phyloP scores from a whole-genome alignment of 768 basidiomycete species.

The Amanita subjunquillea region DNA sequence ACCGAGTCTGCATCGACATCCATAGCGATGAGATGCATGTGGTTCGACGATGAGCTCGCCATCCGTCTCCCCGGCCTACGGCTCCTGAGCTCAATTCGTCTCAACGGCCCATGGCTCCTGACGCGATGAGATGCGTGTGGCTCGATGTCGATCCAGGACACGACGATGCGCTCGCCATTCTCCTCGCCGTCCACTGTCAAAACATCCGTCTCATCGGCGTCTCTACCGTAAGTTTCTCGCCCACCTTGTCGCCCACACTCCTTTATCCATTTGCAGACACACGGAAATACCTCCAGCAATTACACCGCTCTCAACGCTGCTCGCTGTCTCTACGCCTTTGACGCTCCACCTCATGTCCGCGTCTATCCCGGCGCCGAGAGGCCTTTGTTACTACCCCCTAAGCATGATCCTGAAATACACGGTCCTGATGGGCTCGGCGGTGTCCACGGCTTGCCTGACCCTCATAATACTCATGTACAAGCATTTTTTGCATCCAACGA shows the following conservation, averaged over 20 bases:
- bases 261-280: conserved; percentile 37
- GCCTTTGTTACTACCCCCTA: conserved; percentile 54
- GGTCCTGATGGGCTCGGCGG: conserved; percentile 78
- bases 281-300: conserved; percentile 64
- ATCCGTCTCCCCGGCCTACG: no score
- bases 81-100: no score
- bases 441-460: conserved; percentile 61
- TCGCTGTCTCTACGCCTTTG: conserved; percentile 67
- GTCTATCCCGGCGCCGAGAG: conserved; percentile 63
- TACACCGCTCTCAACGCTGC: conserved; percentile 67
- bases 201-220: conserved; percentile 67
- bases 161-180: conserved; percentile 79
- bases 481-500: conserved; percentile 34
- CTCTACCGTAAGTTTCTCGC: conserved; percentile 51
- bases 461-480: conserved; percentile 36
- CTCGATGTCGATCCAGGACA: conserved; percentile 5
- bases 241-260: background rate
- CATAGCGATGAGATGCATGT: no score
- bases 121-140: background rate
- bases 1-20: background rate
- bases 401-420: conserved; percentile 71
- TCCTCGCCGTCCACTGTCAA: conserved; percentile 60
- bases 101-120: background rate
- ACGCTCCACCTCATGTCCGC: conserved; percentile 42
- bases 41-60: no score